phyloP scores from a whole-genome alignment of 2,329 filamentous ascomycete genomes.

The Clonostachys byssicola region DNA sequence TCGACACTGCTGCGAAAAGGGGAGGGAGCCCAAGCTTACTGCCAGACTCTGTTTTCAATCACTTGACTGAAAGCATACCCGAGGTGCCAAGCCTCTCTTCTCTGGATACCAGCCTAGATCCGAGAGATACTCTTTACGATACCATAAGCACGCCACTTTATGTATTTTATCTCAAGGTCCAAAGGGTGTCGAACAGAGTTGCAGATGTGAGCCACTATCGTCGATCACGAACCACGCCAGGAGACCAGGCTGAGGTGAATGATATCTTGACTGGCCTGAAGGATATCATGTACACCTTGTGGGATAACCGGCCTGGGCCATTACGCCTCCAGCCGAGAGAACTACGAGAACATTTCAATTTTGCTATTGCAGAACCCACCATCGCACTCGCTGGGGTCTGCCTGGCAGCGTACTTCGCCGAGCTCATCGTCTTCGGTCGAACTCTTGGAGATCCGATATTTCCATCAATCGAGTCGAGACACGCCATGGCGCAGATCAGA shows the following conservation, averaged over 20 bases:
- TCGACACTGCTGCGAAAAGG: constrained; percentile 7
- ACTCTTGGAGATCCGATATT: constrained; percentile 8
- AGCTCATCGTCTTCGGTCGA: constrained; percentile 13
- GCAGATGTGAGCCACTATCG: constrained; percentile 12
- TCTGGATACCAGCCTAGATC: background rate
- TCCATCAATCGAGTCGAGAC: constrained; percentile 7
- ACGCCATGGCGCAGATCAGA: constrained; percentile 6
- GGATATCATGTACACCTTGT: constrained; percentile 5
- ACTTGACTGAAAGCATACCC: constrained; percentile 3
- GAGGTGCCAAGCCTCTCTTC: background rate
- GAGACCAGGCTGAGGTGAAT: constrained; percentile 12
- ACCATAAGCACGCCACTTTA: constrained; percentile 8
- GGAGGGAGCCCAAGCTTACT: constrained; percentile 9
- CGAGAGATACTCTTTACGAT: constrained; percentile 7
- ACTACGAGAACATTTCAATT: constrained; percentile 8
- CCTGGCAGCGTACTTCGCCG: constrained; percentile 10
- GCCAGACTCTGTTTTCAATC: constrained; percentile 4
- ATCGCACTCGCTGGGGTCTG: constrained; percentile 10
- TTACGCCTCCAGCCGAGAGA: constrained; percentile 5
- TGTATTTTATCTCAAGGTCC: constrained; percentile 11
- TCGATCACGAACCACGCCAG: constrained; percentile 11
- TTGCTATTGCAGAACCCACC: constrained; percentile 7
- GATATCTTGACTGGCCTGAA: constrained; percentile 6
- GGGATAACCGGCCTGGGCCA: constrained; percentile 7
- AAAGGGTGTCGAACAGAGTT: constrained; percentile 10